Conservation (phyloP, 768 basidiomycete species). For the Cystobasidium tubakii region DNA sequence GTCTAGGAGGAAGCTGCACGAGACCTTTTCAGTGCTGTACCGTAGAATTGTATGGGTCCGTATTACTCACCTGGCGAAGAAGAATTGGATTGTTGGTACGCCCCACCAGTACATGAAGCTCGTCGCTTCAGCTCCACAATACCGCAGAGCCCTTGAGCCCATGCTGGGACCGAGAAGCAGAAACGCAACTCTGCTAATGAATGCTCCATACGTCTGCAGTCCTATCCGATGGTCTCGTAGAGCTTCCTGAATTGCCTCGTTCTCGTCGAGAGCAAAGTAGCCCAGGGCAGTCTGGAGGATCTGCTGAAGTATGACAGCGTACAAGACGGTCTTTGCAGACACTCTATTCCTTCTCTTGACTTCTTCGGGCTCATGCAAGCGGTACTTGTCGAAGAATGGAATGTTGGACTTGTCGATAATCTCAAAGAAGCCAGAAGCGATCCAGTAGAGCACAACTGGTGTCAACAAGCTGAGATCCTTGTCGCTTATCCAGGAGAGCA, state of each 20-base stretch:
- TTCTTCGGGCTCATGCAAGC: conserved; percentile 82
- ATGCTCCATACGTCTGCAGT: conserved; percentile 42
- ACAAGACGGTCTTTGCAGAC: conserved; percentile 64
- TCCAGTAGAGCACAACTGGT: conserved; percentile 81
- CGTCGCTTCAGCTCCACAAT: conserved; percentile 37
- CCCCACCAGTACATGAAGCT: conserved; percentile 79
- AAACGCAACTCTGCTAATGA: conserved; percentile 1
- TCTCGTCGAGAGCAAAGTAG: conserved; percentile 59
- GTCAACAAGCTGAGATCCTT: conserved; percentile 63
- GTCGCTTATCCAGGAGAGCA: conserved; percentile 63
- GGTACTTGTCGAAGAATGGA: conserved; percentile 67
- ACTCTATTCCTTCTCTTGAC: conserved; percentile 68
- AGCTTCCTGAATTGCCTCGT: conserved; percentile 45
- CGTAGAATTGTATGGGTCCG: neutral
- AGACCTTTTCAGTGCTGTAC: neutral
- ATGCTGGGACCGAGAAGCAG: conserved; percentile 32
- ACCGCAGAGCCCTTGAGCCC: conserved; percentile 20
- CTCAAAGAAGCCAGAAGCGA: conserved; percentile 71
- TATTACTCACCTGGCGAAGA: conserved; percentile 73
- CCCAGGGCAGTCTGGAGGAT: conserved; percentile 73
- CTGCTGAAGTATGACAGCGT: conserved; percentile 81
- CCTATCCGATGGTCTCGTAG: conserved; percentile 47
- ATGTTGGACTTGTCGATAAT: conserved; percentile 65
- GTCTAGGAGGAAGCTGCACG: conserved; percentile 76
- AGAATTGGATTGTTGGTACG: conserved; percentile 66